Conservation (phyloP, 352 stramenopile genomes). For the Phytophthora kernoviae region DNA sequence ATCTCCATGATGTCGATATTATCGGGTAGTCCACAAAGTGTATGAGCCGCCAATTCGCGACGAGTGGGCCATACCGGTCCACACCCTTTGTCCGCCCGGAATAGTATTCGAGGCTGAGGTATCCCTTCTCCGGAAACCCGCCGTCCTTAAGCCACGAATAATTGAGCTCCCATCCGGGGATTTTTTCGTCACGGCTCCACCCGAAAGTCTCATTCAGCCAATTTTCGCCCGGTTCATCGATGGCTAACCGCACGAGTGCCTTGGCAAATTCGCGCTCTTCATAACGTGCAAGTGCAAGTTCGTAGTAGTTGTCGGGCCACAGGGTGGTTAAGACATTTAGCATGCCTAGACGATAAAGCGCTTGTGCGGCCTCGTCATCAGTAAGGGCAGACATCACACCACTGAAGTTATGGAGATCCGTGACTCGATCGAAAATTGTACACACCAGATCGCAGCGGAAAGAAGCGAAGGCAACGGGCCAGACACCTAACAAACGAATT, state of each 20-base stretch:
- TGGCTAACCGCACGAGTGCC: constrained; percentile 70
- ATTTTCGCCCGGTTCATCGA: constrained; percentile 84
- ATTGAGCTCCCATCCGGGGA: constrained; percentile 84
- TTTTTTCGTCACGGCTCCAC: constrained; percentile 77
- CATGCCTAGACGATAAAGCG: constrained; percentile 70
- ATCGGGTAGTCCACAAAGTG: constrained; percentile 55
- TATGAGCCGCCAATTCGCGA: constrained; percentile 54
- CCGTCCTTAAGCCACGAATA: constrained; percentile 82
- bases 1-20: constrained; percentile 50
- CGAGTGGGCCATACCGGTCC: constrained; percentile 72
- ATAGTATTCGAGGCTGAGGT: constrained; percentile 78
- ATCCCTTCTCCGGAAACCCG: constrained; percentile 79
- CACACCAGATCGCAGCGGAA: constrained; percentile 70
- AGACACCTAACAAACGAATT: constrained; percentile 48
- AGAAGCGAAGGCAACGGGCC: constrained; percentile 49
- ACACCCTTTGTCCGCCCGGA: constrained; percentile 78
- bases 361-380: constrained; percentile 62
- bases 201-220: constrained; percentile 81
- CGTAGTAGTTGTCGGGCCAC: constrained; percentile 80
- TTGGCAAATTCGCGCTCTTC: constrained; percentile 80
- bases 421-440: constrained; percentile 68
- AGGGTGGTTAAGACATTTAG: constrained; percentile 75
- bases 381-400: constrained; percentile 59
- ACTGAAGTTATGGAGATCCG: constrained; percentile 77
- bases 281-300: constrained; percentile 67